Percentiles rank a stretch among this genome's conserved stretches.
Conservation (phyloP, 2,329 filamentous ascomycete species). For the Emergomyces pasteurianus region DNA sequence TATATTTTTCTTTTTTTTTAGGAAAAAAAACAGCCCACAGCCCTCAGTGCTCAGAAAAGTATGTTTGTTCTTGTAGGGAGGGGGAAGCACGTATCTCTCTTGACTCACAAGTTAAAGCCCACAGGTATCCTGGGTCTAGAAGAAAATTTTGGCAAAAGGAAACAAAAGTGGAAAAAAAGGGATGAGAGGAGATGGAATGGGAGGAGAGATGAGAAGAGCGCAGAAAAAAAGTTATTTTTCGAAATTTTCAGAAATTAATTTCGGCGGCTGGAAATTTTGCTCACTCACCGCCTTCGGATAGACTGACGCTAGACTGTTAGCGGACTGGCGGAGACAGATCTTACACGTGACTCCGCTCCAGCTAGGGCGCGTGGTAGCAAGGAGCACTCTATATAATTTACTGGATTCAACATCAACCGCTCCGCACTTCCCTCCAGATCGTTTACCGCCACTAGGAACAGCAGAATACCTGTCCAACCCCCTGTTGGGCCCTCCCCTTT, state of each 20-base stretch:
- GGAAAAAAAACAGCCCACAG: constrained; percentile 20
- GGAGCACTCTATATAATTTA: no score
- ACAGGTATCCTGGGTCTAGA: constrained; percentile 11
- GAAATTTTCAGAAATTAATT: constrained; percentile 14
- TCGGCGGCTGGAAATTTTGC: constrained; percentile 15
- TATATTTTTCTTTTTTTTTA: no score
- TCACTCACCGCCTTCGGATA: constrained; percentile 19
- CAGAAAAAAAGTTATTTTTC: not conserved
- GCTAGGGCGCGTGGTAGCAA: no score
- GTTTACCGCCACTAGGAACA: no score
- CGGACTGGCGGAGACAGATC: not conserved
- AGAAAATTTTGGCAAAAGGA: constrained; percentile 11
- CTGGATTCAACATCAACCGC: no score
- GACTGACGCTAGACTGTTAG: not conserved
- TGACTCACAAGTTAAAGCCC: constrained; percentile 17
- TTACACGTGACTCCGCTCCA: no score
- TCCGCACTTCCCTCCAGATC: no score
- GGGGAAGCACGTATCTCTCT: constrained; percentile 20
- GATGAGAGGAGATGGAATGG: constrained; percentile 10
- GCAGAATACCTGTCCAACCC: not conserved
- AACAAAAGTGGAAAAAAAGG: constrained; percentile 6
- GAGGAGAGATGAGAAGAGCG: constrained; percentile 7
- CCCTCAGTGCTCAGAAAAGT: constrained; percentile 30
- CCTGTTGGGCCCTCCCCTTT: not conserved
- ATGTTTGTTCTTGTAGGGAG: constrained; percentile 4